Percentiles rank a stretch among this genome's conserved stretches.
Evolutionary conservation across 2,329 filamentous ascomycete species (phyloP).

Genomic region (Ceratocystis harringtonii): DNA sequence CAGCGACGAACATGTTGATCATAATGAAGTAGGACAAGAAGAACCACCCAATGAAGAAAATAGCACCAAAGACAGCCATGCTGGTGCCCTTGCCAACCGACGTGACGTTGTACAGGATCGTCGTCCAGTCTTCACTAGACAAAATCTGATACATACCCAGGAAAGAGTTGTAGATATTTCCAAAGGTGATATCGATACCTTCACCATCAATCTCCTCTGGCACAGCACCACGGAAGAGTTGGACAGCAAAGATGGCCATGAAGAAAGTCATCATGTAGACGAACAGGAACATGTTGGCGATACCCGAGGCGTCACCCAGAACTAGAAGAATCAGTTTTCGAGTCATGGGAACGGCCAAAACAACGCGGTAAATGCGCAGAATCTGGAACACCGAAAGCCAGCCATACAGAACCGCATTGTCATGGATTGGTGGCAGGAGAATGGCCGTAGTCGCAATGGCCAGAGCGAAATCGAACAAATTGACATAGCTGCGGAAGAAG

Average conservation of each 20-base stretch:
- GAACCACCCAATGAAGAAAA: constrained; percentile 90
- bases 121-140: constrained; percentile 93
- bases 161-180: constrained; percentile 88
- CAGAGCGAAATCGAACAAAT: constrained; percentile 66
- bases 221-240: constrained; percentile 82
- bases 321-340: constrained; percentile 75
- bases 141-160: constrained; percentile 95
- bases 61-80: constrained; percentile 83
- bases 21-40: constrained; percentile 90
- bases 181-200: constrained; percentile 59
- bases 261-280: constrained; percentile 93
- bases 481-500: constrained; percentile 60
- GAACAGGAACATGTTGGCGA: constrained; percentile 87
- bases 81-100: constrained; percentile 46
- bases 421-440: constrained; percentile 63
- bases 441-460: constrained; percentile 74
- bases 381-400: constrained; percentile 94
- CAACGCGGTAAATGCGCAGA: constrained; percentile 76
- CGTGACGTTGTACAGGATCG: constrained; percentile 70
- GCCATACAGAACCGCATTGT: constrained; percentile 57
- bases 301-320: constrained; percentile 79
- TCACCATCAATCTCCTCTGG: constrained; percentile 49
- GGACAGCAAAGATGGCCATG: constrained; percentile 80
- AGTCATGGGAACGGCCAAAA: constrained; percentile 77
- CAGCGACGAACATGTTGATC: constrained; percentile 99